A percentile compares a stretch with the other conserved stretches of the same genome.
phyloP scores from a whole-genome alignment of 1,284 basidiomycete genomes.

The Jaminaea rosea region DNA sequence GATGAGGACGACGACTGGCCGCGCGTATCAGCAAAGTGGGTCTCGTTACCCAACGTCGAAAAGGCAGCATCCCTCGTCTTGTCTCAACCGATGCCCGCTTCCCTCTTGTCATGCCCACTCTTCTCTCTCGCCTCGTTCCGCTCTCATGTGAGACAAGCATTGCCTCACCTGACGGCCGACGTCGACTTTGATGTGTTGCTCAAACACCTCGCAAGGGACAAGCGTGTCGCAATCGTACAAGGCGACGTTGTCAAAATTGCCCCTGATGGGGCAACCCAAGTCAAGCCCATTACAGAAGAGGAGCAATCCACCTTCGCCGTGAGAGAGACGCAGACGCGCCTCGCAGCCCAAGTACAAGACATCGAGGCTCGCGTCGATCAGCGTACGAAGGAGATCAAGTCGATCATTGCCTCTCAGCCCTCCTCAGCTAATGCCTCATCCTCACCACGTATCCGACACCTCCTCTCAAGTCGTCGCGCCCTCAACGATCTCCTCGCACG shows the following conservation, averaged over 20 bases:
- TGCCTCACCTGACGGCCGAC: conserved; percentile 51
- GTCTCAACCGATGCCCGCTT: conserved; percentile 25
- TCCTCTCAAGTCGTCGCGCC: neutral
- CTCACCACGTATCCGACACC: neutral
- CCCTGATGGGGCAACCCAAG: neutral
- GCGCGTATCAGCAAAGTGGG: conserved; percentile 62
- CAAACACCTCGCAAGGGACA: conserved; percentile 70
- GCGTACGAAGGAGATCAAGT: conserved; percentile 33
- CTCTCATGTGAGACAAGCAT: conserved; percentile 1
- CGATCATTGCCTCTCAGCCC: neutral
- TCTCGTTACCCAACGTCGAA: conserved; percentile 61
- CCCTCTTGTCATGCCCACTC: conserved; percentile 14
- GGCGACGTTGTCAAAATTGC: conserved; percentile 24
- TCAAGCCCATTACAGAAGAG: conserved; percentile 55
- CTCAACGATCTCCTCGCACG: conserved; percentile 55
- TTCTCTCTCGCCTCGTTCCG: conserved; percentile 10
- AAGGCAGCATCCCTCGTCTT: conserved; percentile 47
- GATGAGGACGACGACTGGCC: conserved; percentile 62
- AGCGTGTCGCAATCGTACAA: conserved; percentile 57
- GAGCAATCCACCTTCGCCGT: conserved; percentile 68
- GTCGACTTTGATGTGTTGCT: conserved; percentile 63
- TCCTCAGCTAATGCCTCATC: neutral
- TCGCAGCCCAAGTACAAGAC: conserved; percentile 61
- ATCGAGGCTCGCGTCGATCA: conserved; percentile 62
- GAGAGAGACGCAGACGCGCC: conserved; percentile 58